Conservation (phyloP, 768 basidiomycete genomes). For the Leccinum truebloodii region DNA sequence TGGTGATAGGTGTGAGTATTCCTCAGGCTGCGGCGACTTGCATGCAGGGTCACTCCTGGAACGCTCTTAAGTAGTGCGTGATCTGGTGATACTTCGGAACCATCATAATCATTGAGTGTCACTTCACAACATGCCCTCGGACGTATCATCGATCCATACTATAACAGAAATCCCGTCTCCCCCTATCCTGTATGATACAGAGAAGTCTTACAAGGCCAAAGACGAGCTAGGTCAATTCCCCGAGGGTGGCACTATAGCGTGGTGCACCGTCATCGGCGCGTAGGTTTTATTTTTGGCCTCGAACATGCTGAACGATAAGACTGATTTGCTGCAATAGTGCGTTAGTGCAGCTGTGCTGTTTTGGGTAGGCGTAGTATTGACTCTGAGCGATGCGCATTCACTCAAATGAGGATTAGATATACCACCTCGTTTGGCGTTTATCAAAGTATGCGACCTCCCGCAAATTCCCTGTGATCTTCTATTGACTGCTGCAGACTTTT, state of each 20-base stretch:
- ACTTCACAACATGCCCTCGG: slow-evolving; percentile 7
- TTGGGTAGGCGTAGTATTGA: slow-evolving; percentile 25
- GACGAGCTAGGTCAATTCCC: slow-evolving; percentile 19
- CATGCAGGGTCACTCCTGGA: neutral
- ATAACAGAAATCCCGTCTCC: neutral
- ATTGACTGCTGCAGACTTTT: slow-evolving; percentile 35
- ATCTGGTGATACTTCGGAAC: neutral
- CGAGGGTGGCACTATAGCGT: slow-evolving; percentile 30
- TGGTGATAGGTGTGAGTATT: neutral
- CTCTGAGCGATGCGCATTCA: neutral
- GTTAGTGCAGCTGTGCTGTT: slow-evolving; percentile 34
- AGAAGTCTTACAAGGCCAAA: neutral
- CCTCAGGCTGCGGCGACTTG: neutral
- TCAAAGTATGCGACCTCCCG: slow-evolving; percentile 29
- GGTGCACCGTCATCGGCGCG: slow-evolving; percentile 27
- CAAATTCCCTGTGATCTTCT: neutral
- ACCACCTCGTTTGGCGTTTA: slow-evolving; percentile 42
- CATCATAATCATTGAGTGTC: neutral
- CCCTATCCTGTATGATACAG: slow-evolving; percentile 1
- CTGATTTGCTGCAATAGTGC: slow-evolving; percentile 19
- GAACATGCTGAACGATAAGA: neutral
- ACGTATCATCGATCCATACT: slow-evolving; percentile 4
- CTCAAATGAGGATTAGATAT: slow-evolving; percentile 27
- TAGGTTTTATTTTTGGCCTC: slow-evolving; percentile 2
- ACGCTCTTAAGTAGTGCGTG: neutral